Conservation (phyloP, 129 eudicot genomes). For the Escallonia herrerae region DNA sequence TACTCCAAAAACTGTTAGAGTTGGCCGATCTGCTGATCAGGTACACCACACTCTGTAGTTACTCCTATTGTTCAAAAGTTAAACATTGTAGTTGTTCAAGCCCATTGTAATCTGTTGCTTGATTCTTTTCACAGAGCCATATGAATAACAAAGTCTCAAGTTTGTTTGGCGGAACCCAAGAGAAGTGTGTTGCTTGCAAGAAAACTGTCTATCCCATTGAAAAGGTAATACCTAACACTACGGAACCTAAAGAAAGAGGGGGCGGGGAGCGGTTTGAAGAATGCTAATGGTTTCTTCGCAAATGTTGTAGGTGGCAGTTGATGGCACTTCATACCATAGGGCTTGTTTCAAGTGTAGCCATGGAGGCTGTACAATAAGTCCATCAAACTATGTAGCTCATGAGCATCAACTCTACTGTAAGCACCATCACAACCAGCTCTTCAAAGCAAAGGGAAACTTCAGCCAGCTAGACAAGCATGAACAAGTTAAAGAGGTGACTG, state of each 20-base stretch:
- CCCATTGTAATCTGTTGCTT: neutral
- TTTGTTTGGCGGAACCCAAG: constrained; percentile 70
- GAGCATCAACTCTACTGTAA: constrained; percentile 61
- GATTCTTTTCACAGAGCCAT: constrained; percentile 33
- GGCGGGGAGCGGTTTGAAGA: neutral
- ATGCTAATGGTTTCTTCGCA: neutral
- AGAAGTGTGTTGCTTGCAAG: constrained; percentile 66
- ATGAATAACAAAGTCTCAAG: constrained; percentile 52
- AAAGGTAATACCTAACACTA: constrained; percentile 31
- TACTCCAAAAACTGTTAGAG: constrained; percentile 46
- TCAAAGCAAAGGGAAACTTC: constrained; percentile 62
- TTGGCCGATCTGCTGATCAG: constrained; percentile 51
- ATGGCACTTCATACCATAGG: constrained; percentile 61
- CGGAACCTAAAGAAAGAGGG: too few species aligned
- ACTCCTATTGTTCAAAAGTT: neutral
- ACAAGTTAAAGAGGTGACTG: constrained; percentile 37
- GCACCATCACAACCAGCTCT: constrained; percentile 62
- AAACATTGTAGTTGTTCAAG: neutral
- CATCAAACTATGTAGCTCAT: constrained; percentile 66
- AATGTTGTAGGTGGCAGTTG: constrained; percentile 50
- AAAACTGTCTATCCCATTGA: constrained; percentile 73
- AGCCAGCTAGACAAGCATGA: constrained; percentile 46
- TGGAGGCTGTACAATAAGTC: constrained; percentile 64
- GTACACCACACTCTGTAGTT: constrained; percentile 18
- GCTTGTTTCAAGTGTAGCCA: constrained; percentile 57